Evolutionary conservation across 345 rosid species (phyloP).

Genomic region (Acer saccharum): DNA sequence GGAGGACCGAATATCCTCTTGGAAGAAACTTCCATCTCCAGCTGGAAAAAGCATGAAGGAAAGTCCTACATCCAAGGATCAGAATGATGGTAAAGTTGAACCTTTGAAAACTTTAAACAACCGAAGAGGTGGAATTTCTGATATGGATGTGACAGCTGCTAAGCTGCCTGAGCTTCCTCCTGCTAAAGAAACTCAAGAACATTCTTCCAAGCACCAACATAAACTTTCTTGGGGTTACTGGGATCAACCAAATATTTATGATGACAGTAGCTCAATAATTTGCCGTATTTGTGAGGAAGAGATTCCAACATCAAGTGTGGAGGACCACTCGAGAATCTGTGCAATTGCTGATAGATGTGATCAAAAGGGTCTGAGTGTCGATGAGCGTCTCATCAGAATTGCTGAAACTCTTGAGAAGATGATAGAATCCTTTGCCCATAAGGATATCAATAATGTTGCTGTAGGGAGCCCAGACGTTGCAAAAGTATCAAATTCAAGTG

Average conservation of each 20-base stretch:
- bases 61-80: constrained; percentile 53
- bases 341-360: constrained; percentile 95
- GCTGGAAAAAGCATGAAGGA: constrained; percentile 58
- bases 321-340: constrained; percentile 96
- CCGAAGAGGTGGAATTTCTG: constrained; percentile 41
- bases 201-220: constrained; percentile 78
- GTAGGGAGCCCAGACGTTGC: constrained; percentile 88
- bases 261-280: constrained; percentile 83
- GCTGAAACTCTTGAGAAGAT: constrained; percentile 92
- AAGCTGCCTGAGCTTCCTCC: constrained; percentile 51
- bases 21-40: constrained; percentile 93
- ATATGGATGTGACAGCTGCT: constrained; percentile 39
- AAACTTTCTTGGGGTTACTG: constrained; percentile 96
- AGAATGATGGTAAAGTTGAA: constrained; percentile 53
- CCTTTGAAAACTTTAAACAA: constrained; percentile 36
- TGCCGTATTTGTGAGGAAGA: constrained; percentile 99
- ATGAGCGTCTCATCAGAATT: constrained; percentile 85
- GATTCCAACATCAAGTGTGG: constrained; percentile 84
- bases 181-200: constrained; percentile 64
- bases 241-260: constrained; percentile 70
- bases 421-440: constrained; percentile 70
- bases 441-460: constrained; percentile 63
- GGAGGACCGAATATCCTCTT: constrained; percentile 78
- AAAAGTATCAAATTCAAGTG: constrained; percentile 87
- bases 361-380: constrained; percentile 78